Conservation (phyloP, 192 early-diverging fungal genomes). For the Coemansia sp. region DNA sequence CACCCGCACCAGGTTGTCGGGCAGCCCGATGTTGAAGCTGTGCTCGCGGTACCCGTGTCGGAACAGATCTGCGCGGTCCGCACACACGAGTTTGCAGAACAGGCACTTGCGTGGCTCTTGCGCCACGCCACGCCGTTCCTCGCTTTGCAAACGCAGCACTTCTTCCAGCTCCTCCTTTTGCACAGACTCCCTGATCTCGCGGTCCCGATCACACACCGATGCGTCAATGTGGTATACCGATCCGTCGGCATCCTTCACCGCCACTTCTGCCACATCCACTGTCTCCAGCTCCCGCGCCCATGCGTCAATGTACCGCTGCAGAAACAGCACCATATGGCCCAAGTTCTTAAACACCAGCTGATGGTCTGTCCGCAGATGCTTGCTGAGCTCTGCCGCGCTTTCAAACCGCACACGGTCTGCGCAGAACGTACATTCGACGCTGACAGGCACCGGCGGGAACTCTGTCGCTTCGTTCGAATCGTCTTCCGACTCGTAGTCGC, state of each 20-base stretch:
- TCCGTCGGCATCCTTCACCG: neutral
- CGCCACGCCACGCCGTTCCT: slow-evolving; percentile 67
- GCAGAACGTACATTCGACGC: slow-evolving; percentile 70
- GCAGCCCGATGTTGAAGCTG: slow-evolving; percentile 90
- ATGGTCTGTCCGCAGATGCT: slow-evolving; percentile 69
- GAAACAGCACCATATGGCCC: slow-evolving; percentile 73
- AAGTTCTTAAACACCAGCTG: slow-evolving; percentile 66
- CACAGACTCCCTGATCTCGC: slow-evolving; percentile 68
- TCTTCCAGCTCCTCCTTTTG: slow-evolving; percentile 70
- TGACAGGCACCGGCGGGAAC: slow-evolving; percentile 54
- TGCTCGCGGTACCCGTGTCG: slow-evolving; percentile 88
- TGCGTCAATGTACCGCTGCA: slow-evolving; percentile 72
- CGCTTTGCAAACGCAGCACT: slow-evolving; percentile 71
- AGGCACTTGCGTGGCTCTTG: slow-evolving; percentile 76
- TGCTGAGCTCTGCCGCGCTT: slow-evolving; percentile 63
- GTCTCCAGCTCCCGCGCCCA: slow-evolving; percentile 62
- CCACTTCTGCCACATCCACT: neutral
- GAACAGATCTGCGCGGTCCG: slow-evolving; percentile 71
- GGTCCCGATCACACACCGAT: slow-evolving; percentile 57
- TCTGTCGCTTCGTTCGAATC: slow-evolving; percentile 33
- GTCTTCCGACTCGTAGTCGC: slow-evolving; percentile 52
- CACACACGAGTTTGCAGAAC: slow-evolving; percentile 85
- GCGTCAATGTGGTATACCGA: slow-evolving; percentile 58
- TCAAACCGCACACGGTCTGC: slow-evolving; percentile 44
- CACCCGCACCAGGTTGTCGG: slow-evolving; percentile 86